These are phyloP conservation scores for Amoebophrya sp. DNA, from an alignment of 169 alveolate species.

Conservation along the genomic window DNA sequence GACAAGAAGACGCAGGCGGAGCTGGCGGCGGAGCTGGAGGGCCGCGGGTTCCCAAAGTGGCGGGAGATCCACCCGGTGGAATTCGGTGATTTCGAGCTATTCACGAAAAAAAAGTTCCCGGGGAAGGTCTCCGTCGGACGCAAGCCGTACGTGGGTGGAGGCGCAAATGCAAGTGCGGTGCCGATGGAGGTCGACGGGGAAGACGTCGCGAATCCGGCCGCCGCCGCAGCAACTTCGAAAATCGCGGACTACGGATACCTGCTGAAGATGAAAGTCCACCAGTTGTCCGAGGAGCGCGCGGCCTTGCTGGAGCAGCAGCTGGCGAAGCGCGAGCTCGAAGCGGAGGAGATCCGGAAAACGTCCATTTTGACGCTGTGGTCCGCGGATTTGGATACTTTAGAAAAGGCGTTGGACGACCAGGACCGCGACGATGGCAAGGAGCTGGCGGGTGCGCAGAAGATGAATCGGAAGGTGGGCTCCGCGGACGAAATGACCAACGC, in stretches of 20 bases:
- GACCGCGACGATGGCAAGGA: not conserved
- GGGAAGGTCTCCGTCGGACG: no score
- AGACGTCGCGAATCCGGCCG: no score
- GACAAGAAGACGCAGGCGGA: conserved; percentile 38
- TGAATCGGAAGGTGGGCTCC: not conserved
- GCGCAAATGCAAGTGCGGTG: not conserved
- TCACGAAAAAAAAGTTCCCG: not conserved
- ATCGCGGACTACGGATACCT: not conserved
- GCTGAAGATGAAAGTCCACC: not conserved
- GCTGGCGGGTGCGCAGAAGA: not conserved
- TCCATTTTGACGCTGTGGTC: conserved; percentile 21
- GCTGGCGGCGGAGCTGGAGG: not conserved
- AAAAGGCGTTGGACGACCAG: conserved; percentile 30
- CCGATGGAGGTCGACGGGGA: not conserved
- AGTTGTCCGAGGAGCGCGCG: not conserved
- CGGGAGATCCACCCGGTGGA: not conserved
- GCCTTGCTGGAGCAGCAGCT: conserved; percentile 10
- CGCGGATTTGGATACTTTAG: conserved; percentile 25
- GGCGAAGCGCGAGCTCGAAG: conserved; percentile 20
- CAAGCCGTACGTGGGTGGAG: no score
- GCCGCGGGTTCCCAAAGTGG: not conserved
- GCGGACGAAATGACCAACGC: not conserved
- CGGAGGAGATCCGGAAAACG: conserved; percentile 20
- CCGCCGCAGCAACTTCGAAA: not conserved
- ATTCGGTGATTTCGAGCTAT: not conserved